These are phyloP conservation scores for Wickerhamiella galacta DNA, from an alignment of 805 yeast genomes.

Conservation along the genomic window DNA sequence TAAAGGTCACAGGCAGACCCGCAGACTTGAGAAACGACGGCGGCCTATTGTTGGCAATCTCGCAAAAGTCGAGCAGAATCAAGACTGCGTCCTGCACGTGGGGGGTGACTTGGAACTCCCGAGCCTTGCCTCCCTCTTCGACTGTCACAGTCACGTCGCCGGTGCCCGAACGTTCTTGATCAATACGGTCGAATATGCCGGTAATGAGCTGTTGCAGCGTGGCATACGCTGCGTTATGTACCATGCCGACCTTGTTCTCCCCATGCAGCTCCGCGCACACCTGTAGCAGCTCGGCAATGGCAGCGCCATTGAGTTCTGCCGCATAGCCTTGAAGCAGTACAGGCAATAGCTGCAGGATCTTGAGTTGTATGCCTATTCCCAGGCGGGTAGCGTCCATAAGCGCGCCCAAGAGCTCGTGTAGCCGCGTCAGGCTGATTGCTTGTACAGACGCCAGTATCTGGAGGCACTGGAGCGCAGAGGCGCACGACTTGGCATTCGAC, in stretches of 20 bases:
- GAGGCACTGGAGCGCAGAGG: slow-evolving; percentile 55
- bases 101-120: slow-evolving; percentile 29
- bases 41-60: slow-evolving; percentile 39
- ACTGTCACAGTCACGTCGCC: slow-evolving; percentile 11
- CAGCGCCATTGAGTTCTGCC: slow-evolving; percentile 33
- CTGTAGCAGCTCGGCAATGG: slow-evolving; percentile 40
- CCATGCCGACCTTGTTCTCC: slow-evolving; percentile 55
- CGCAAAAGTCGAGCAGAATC: slow-evolving; percentile 58
- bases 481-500: slow-evolving; percentile 54
- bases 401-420: slow-evolving; percentile 43
- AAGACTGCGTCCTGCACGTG: slow-evolving; percentile 53
- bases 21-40: slow-evolving; percentile 38
- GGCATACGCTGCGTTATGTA: slow-evolving; percentile 81
- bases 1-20: slow-evolving; percentile 43
- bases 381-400: slow-evolving; percentile 57
- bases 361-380: slow-evolving; percentile 70
- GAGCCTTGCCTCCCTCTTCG: slow-evolving; percentile 31
- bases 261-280: slow-evolving; percentile 61
- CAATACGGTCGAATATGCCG: slow-evolving; percentile 54
- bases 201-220: slow-evolving; percentile 75
- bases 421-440: slow-evolving; percentile 36
- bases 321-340: slow-evolving; percentile 51
- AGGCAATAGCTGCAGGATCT: slow-evolving; percentile 71
- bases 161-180: slow-evolving; percentile 2
- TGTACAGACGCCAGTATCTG: slow-evolving; percentile 40